Base-by-base conservation (phyloP, 257 asterid genomes). In the Solanum pimpinellifolium region DNA sequence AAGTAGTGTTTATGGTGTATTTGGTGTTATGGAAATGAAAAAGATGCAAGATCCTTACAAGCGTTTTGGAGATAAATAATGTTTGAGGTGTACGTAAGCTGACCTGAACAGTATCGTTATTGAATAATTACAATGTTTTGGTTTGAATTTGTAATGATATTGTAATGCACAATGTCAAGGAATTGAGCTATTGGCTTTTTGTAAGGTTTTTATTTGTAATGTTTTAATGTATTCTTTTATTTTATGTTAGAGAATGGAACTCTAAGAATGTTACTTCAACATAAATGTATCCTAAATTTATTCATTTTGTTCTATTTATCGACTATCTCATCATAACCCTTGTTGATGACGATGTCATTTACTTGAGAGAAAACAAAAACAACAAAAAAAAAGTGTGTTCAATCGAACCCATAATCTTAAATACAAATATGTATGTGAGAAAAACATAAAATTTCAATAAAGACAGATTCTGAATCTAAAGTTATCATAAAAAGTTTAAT, bases 1-100 rank as follows among this genome's bases (percentile, higher is more conserved):
- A 88, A 96, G 96, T 60, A 92, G 98, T 83, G 93, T 92, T 21
- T 94, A 92, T 89, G 98, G 98, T 23, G 98, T 94, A 2, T 96
- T 96, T 88, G 97, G 97, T 75, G 93, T 94, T 37, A 83, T 96
- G 87, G 94, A 92, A 75, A 75, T 92, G 44, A 94, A 94, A 27
- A 93, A 85, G 90, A 94, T 94, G 93, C 90, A 91, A 56, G 93
- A 92, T 76, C 92, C 98, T 10, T 89, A 91, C 87, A 91, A 82
- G 12, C 87, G 86, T 86, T 90, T 85, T 56, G 92, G 91, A 59
- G 89, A 72, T 3, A 73, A 73, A 21, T 73, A 37, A 73, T 10
- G 29, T 47, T 10, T 4, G 25, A 27, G 62, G 65, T 27, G 16
- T 9, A 8, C 9, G 18, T 8, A 80, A 47, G 27, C 1, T 47